phyloP scores from a whole-genome alignment of 805 yeast genomes.

The Saccharomycopsis vini region DNA sequence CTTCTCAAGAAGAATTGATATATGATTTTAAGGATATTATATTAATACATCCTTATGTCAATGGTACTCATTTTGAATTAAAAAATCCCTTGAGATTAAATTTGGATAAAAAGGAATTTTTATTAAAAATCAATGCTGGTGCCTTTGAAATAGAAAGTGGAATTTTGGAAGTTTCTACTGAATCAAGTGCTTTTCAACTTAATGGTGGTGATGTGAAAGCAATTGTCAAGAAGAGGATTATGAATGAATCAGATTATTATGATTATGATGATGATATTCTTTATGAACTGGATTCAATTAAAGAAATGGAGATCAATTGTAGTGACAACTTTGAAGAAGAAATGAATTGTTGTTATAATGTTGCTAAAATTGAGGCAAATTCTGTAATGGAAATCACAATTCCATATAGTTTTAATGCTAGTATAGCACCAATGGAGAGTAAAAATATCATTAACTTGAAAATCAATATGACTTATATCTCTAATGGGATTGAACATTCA shows the following conservation, averaged over 20 bases:
- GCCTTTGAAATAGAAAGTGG: constrained; percentile 28
- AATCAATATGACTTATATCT: constrained; percentile 11
- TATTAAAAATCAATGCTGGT: constrained; percentile 27
- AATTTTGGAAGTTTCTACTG: constrained; percentile 15
- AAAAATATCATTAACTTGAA: constrained; percentile 15
- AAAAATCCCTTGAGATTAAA: constrained; percentile 24
- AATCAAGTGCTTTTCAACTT: constrained; percentile 10
- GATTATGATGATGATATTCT: constrained; percentile 16
- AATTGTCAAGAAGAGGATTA: constrained; percentile 7
- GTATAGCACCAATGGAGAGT: constrained; percentile 7
- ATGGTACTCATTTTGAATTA: constrained; percentile 22
- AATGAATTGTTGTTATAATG: constrained; percentile 1
- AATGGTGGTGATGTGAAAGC: constrained; percentile 13
- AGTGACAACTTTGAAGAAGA: background rate
- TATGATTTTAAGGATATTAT: constrained; percentile 12
- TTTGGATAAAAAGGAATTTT: constrained; percentile 26
- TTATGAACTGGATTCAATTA: constrained; percentile 4
- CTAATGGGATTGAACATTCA: constrained; percentile 9
- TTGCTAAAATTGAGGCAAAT: constrained; percentile 10
- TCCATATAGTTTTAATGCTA: constrained; percentile 26
- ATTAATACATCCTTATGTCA: constrained; percentile 17
- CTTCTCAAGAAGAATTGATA: constrained; percentile 14
- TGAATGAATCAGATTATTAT: background rate
- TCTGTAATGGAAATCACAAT: constrained; percentile 24
- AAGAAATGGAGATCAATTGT: background rate